These are phyloP conservation scores for Paramarasmius palmivorus DNA, from an alignment of 1,284 basidiomycete species.

Conservation along the genomic window DNA sequence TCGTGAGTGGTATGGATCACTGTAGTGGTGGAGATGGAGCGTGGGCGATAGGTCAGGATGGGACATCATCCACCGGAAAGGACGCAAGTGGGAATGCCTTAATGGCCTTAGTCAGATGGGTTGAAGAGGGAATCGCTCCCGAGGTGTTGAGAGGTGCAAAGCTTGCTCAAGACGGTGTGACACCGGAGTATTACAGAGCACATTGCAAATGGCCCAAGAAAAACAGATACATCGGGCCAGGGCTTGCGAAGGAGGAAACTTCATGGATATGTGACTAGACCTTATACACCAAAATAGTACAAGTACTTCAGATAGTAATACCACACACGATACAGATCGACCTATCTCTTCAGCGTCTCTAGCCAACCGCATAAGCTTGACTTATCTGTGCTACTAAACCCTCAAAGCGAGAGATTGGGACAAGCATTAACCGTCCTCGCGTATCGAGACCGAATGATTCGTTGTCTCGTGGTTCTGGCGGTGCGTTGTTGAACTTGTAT, in stretches of 20 bases:
- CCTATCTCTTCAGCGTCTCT: no score
- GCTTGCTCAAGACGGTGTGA: conserved; percentile 10
- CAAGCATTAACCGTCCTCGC: conserved; percentile 74
- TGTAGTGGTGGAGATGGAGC: conserved; percentile 18
- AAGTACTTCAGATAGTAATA: background rate
- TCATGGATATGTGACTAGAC: no score
- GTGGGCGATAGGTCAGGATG: conserved; percentile 12
- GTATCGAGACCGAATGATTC: conserved; percentile 83
- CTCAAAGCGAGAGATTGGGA: conserved; percentile 47
- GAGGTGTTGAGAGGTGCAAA: conserved; percentile 16
- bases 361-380: conserved; percentile 31
- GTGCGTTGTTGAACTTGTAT: conserved; percentile 63
- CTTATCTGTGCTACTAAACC: conserved; percentile 39
- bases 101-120: conserved; percentile 18
- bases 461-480: conserved; percentile 55
- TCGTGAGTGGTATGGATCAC: conserved; percentile 19
- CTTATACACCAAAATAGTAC: background rate
- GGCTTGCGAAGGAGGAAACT: background rate
- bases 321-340: background rate
- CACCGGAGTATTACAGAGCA: conserved; percentile 7
- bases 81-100: conserved; percentile 11
- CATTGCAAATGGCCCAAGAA: conserved; percentile 19
- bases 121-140: conserved; percentile 19
- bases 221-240: conserved; percentile 15
- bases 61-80: no score